Evolutionary conservation across 2,329 filamentous ascomycete genomes (phyloP).

Genomic region (Hypoxylon sp.): DNA sequence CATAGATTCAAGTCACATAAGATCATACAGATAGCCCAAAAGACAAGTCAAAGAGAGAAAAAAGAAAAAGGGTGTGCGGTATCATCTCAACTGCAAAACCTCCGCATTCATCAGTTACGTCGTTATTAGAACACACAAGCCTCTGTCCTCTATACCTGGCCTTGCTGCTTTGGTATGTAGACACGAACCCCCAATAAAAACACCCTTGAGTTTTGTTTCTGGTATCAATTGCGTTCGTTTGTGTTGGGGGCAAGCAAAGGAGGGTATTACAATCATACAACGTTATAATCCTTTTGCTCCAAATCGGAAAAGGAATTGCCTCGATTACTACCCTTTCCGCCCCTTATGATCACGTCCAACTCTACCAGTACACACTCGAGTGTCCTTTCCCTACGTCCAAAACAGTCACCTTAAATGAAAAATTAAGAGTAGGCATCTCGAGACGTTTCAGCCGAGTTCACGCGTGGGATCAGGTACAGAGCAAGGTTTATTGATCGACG

Average conservation of each 20-base stretch:
- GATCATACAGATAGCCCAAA: neutral
- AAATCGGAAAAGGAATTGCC: conserved; percentile 20
- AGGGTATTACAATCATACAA: conserved; percentile 49
- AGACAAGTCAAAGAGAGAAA: neutral
- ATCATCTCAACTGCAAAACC: neutral
- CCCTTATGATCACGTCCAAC: conserved; percentile 16
- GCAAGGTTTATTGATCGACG: neutral
- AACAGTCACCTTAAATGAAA: conserved; percentile 11
- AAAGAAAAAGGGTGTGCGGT: conserved; percentile 6
- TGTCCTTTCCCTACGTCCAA: conserved; percentile 12
- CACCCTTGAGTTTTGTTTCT: neutral
- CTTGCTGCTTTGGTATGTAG: neutral
- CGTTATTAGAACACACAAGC: conserved; percentile 5
- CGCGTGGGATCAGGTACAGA: neutral
- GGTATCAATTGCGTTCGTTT: conserved; percentile 1
- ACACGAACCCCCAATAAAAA: neutral
- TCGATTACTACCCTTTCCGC: conserved; percentile 18
- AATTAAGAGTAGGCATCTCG: conserved; percentile 3
- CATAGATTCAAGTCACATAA: neutral
- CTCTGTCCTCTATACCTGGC: conserved; percentile 4
- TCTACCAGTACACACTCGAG: conserved; percentile 30
- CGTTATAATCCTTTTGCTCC: conserved; percentile 25
- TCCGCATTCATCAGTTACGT: conserved; percentile 21
- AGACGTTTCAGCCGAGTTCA: neutral
- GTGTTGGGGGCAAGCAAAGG: conserved; percentile 33